Base-by-base conservation (phyloP, 768 basidiomycete species). In the Suillus alpinus region DNA sequence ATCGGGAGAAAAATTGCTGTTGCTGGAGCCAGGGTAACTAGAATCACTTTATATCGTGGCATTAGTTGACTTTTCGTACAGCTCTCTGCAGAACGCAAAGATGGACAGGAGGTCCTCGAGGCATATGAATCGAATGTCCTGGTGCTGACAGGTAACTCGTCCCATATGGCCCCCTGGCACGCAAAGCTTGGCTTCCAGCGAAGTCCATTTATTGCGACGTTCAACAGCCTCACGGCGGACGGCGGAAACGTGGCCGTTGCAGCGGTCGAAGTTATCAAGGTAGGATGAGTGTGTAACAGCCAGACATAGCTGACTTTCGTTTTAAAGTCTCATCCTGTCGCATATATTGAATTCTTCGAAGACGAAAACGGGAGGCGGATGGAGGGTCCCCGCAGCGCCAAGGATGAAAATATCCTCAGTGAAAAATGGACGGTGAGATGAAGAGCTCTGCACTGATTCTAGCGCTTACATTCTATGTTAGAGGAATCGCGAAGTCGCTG, bases 121-220 rank as follows among this genome's bases (percentile, higher is more conserved):
- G 92, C 91, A 1, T 89, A 91, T 65, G 76, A 84, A 61, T 86
- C 82, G 6, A 84, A 83, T 26, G 80, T 80, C 52, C 80, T 99
- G 20, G 69, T 83, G 23, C 73, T 99, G 18, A 80, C 82, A 4
- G 94, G 92, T 3, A 99, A 99, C 72, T 91, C 92, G 0, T 87
- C 93, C 1, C 88, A 91, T 63, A 78, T 95, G 57, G 91, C 89
- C 4, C 83, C 87, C 0, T 99, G 97, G 97, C 85, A 97, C 68
- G 79, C 87, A 1, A 92, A 88, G 65, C 81, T 99, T 6, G 97
- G 97, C 7, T 93, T 93, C 68, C 83, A 83, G 61, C 75, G 67
- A 26, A 75, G 76, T 4, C 87, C 86, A 1, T 91, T 82, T 67
- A 79, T 95, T 31, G 85, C 92, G 0, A 90, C 91, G 0, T 75